Conservation (phyloP, 2,329 filamentous ascomycete genomes). For the Fusarium nanum region DNA sequence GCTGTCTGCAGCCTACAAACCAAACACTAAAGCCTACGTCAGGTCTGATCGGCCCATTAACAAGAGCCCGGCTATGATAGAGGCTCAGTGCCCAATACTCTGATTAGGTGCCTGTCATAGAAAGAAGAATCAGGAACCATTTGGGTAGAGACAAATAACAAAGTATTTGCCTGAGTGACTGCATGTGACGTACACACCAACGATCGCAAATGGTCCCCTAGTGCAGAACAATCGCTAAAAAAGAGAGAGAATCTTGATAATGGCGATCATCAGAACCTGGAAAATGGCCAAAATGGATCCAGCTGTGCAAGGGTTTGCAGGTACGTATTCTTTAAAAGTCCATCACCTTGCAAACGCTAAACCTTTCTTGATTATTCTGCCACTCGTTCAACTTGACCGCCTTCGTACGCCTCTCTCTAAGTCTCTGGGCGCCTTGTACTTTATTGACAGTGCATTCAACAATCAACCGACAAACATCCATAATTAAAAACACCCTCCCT, state of each 20-base stretch:
- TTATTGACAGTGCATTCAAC: constrained; percentile 22
- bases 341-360: neutral
- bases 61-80: no score
- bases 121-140: neutral
- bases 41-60: neutral
- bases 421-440: constrained; percentile 16
- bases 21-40: neutral
- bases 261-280: constrained; percentile 20
- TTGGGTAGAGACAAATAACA: neutral
- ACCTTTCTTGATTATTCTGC: constrained; percentile 36
- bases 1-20: neutral
- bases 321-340: constrained; percentile 18
- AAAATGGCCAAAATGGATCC: constrained; percentile 33
- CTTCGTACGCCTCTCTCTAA: constrained; percentile 27
- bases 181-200: constrained; percentile 26
- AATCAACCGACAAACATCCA: constrained; percentile 24
- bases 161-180: neutral
- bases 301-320: constrained; percentile 17
- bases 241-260: constrained; percentile 23
- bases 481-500: constrained; percentile 1
- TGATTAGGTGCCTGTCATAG: neutral
- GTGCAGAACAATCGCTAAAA: constrained; percentile 17
- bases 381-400: constrained; percentile 39
- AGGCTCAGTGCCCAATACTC: neutral
- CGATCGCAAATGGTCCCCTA: constrained; percentile 8